A percentile compares a stretch with the other conserved stretches of the same genome.
Conservation (phyloP, 768 basidiomycete species). For the Pleurotus tuber-regium region DNA sequence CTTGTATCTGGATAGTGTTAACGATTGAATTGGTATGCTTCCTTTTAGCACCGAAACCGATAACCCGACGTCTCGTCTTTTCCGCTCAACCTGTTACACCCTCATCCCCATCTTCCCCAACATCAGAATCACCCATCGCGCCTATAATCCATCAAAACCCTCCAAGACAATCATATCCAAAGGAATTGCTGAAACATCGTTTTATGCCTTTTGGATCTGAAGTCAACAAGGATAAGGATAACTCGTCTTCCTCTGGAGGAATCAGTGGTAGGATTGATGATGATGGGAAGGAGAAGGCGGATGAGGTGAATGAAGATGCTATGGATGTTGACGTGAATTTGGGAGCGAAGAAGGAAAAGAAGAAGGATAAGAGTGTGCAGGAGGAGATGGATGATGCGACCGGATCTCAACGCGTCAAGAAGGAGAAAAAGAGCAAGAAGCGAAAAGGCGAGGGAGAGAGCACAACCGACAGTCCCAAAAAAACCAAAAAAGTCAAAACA, state of each 20-base stretch:
- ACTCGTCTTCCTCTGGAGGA: neutral
- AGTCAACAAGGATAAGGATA: slow-evolving; percentile 17
- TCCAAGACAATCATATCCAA: slow-evolving; percentile 54
- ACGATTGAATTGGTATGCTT: neutral
- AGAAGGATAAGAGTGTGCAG: slow-evolving; percentile 3
- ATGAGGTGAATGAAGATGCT: slow-evolving; percentile 18
- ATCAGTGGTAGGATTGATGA: no score
- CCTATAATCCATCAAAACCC: slow-evolving; percentile 42
- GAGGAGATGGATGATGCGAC: slow-evolving; percentile 12
- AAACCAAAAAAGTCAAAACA: slow-evolving; percentile 44
- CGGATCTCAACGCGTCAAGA: slow-evolving; percentile 17
- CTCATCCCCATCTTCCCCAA: slow-evolving; percentile 25
- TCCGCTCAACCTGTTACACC: slow-evolving; percentile 45
- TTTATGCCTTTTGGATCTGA: slow-evolving; percentile 64
- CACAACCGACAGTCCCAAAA: slow-evolving; percentile 18
- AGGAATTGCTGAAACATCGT: slow-evolving; percentile 57
- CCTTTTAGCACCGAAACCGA: slow-evolving; percentile 54
- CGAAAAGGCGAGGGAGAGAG: slow-evolving; percentile 38
- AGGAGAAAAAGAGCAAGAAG: slow-evolving; percentile 45
- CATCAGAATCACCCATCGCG: slow-evolving; percentile 18
- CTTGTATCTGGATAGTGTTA: no score
- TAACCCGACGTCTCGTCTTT: slow-evolving; percentile 58
- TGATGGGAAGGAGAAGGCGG: no score
- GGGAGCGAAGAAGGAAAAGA: neutral
- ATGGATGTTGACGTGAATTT: slow-evolving; percentile 21